Percentiles rank a stretch among this genome's conserved stretches.
phyloP scores from a whole-genome alignment of 345 rosid species.

The Salix exigua region DNA sequence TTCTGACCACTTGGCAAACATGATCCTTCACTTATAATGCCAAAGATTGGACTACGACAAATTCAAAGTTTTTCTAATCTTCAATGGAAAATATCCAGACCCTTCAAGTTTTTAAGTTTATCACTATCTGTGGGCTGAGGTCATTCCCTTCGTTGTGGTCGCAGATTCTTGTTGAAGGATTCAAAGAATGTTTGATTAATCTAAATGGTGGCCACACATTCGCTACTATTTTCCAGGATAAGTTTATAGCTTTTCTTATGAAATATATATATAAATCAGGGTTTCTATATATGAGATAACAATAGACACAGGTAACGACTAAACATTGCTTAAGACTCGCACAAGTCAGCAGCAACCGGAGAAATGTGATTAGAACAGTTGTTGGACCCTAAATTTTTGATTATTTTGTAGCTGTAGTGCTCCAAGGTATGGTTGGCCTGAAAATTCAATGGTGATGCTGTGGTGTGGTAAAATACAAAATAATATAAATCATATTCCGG shows the following conservation, averaged over 20 bases:
- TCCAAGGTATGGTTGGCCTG: not conserved
- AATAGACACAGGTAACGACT: too few species aligned
- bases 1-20: conserved; percentile 1
- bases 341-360: not conserved
- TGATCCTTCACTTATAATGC: not conserved
- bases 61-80: not conserved
- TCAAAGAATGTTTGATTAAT: not conserved
- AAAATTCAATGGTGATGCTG: not conserved
- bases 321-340: not conserved
- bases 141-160: not conserved
- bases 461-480: too few species aligned
- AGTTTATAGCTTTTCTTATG: not conserved
- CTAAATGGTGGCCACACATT: not conserved
- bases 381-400: not conserved
- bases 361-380: not conserved
- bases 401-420: not conserved
- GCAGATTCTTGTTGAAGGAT: not conserved
- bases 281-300: too few species aligned
- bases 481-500: too few species aligned
- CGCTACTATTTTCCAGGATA: not conserved
- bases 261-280: too few species aligned
- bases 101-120: not conserved
- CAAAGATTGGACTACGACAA: not conserved
- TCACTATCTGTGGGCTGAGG: not conserved
- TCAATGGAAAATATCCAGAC: not conserved